Evolutionary conservation across 768 basidiomycete genomes (phyloP).

Genomic region (Boletus coccyginus): DNA sequence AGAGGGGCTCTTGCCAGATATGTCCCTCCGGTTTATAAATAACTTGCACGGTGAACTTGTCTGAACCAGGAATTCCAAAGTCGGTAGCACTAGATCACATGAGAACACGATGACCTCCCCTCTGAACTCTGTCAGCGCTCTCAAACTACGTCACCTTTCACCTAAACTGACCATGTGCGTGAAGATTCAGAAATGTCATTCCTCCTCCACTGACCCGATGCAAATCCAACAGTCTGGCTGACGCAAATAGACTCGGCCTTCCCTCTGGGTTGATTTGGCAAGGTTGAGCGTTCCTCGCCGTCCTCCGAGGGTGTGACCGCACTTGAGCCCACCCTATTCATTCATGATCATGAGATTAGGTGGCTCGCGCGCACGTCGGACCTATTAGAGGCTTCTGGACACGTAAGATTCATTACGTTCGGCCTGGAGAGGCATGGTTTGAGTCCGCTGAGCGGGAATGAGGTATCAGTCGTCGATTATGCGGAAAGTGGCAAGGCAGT

Average conservation of each 20-base stretch:
- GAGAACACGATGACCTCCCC: neutral
- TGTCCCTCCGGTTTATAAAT: neutral
- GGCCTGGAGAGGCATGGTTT: slow-evolving; percentile 5
- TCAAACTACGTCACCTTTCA: neutral
- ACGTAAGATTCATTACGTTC: slow-evolving; percentile 17
- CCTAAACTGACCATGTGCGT: neutral
- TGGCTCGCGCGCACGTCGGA: slow-evolving; percentile 1
- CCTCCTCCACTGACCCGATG: neutral
- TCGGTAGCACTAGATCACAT: neutral
- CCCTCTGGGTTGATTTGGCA: slow-evolving; percentile 2
- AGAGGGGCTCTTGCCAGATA: neutral
- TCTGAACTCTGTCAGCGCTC: neutral
- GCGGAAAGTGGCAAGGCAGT: slow-evolving; percentile 10
- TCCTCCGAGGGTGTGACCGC: neutral
- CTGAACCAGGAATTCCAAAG: neutral
- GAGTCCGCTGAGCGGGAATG: slow-evolving; percentile 15
- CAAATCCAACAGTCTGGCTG: slow-evolving; percentile 2
- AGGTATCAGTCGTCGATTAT: slow-evolving; percentile 9
- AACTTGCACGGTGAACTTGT: neutral
- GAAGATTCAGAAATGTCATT: neutral
- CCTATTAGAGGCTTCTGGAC: slow-evolving; percentile 9
- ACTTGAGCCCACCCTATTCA: slow-evolving; percentile 3
- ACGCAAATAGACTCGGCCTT: slow-evolving; percentile 1
- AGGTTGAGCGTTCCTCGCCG: neutral
- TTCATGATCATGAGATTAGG: neutral